Base-by-base conservation (phyloP, 2,329 filamentous ascomycete species). In the Aschersonia sp. region DNA sequence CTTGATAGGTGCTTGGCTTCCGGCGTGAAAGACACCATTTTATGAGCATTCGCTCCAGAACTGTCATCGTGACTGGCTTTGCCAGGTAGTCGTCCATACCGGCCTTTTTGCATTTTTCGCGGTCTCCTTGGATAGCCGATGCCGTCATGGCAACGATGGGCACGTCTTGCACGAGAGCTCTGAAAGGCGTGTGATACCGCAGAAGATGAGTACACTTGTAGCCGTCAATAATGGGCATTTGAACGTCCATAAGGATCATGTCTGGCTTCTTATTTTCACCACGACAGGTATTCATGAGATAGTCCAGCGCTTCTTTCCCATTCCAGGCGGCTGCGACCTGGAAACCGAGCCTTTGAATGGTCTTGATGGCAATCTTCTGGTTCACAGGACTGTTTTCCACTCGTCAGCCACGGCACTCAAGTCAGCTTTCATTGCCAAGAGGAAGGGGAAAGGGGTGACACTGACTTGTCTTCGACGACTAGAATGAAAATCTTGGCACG, bases 131-230 rank as follows among this genome's bases (percentile, higher is more conserved):
- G 41, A 88, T 87, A 0, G 84, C 84, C 4, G 80, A 85, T 4
- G 84, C 85, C 0, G 84, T 89, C 82, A 89, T 86, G n/a, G 84
- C 84, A 40, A 89, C 80, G 46, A 89, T 86, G 0, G 84, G 84
- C 4, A 86, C 80, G 43, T 80, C 70, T 48, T 73, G 69, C 4
- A 78, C 69, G 47, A 75, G 73, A 2, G 67, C 57, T 41, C 74
- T 79, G 63, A 84, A 88, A 0, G 82, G 80, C 2, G 73, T 59
- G 53, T 85, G 78, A 48, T 84, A 80, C 12, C 84, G 74, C 44
- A 91, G 73, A 28, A 84, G 72, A 54, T 87, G 83, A 0, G 85
- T 89, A 42, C 84, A 84, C 49, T 78, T 77, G 60, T 89, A 89
- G 1, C 85, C 85, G 56, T 89, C 85, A 52, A 87, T 78, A 40